Percentiles rank a stretch among this genome's conserved stretches.
These are phyloP conservation scores for Suhomyces prunicola DNA, from an alignment of 805 yeast species.

Conservation along the genomic window DNA sequence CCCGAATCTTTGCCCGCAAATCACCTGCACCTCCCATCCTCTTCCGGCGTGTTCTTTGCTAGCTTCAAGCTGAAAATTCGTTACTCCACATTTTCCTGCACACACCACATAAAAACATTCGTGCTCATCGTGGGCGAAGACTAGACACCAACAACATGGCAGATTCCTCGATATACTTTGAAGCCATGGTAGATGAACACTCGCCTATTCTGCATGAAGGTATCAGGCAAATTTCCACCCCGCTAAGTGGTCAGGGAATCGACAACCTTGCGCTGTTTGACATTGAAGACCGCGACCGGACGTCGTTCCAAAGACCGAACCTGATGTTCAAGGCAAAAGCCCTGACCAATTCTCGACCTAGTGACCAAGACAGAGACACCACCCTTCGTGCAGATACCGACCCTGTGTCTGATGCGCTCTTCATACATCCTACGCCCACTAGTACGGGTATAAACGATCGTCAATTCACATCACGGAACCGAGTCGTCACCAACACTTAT, in stretches of 20 bases:
- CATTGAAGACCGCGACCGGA: neutral
- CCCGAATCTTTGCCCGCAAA: neutral
- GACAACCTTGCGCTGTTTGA: conserved; percentile 1
- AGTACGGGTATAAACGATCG: neutral
- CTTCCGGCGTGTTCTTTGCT: neutral
- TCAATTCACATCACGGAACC: neutral
- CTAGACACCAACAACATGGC: neutral
- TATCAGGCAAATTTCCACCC: conserved; percentile 7
- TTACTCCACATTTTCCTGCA: conserved; percentile 1
- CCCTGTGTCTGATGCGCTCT: neutral
- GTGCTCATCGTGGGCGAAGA: neutral
- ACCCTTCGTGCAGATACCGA: neutral
- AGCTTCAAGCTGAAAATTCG: neutral
- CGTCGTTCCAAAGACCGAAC: neutral
- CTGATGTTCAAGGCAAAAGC: neutral
- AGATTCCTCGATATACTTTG: neutral
- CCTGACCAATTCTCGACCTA: neutral
- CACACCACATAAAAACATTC: neutral
- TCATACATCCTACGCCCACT: neutral
- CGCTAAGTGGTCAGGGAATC: conserved; percentile 3
- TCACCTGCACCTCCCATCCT: neutral
- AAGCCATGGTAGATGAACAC: conserved; percentile 1
- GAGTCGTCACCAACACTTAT: neutral
- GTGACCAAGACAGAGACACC: neutral
- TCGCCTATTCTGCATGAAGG: conserved; percentile 18